Conservation (phyloP, 2,329 filamentous ascomycete genomes). For the Setomelanomma holmii region DNA sequence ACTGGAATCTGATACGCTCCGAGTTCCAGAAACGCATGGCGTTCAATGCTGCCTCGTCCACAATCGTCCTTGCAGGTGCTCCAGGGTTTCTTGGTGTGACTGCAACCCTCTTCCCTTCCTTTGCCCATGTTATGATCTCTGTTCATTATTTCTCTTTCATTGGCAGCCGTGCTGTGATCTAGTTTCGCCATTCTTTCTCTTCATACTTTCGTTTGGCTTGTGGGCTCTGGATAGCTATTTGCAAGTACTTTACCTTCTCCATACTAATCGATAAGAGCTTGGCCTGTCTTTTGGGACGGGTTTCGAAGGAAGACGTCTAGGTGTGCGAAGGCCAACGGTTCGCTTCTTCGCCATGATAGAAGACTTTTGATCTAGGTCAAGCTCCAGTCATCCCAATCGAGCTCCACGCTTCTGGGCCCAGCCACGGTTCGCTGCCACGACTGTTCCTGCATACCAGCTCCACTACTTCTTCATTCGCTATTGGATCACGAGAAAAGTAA, state of each 20-base stretch:
- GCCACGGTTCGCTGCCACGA: conserved; percentile 22
- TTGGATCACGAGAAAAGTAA: conserved; percentile 21
- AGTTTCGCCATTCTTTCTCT: conserved; percentile 44
- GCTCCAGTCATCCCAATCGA: conserved; percentile 43
- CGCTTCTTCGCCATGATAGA: conserved; percentile 33
- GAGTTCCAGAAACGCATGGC: conserved; percentile 41
- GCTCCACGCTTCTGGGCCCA: conserved; percentile 17
- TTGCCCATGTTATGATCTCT: conserved; percentile 32
- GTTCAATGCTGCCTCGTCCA: conserved; percentile 43
- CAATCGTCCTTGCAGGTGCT: conserved; percentile 34
- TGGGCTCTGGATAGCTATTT: conserved; percentile 30
- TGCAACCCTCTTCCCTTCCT: conserved; percentile 22
- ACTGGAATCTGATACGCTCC: conserved; percentile 36
- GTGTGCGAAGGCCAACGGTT: conserved; percentile 31
- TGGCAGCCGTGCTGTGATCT: conserved; percentile 46
- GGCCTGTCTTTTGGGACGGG: conserved; percentile 8
- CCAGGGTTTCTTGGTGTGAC: conserved; percentile 40
- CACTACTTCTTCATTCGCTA: conserved; percentile 34
- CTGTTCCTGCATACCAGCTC: conserved; percentile 33
- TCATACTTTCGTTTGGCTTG: conserved; percentile 41
- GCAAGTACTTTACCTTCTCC: conserved; percentile 7
- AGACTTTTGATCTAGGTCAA: conserved; percentile 36
- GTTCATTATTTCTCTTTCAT: conserved; percentile 38
- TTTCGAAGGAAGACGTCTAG: conserved; percentile 18
- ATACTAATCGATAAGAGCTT: conserved; percentile 5